These are phyloP conservation scores for Wickerhamiella sergipiensis DNA, from an alignment of 805 yeast species.

Conservation along the genomic window DNA sequence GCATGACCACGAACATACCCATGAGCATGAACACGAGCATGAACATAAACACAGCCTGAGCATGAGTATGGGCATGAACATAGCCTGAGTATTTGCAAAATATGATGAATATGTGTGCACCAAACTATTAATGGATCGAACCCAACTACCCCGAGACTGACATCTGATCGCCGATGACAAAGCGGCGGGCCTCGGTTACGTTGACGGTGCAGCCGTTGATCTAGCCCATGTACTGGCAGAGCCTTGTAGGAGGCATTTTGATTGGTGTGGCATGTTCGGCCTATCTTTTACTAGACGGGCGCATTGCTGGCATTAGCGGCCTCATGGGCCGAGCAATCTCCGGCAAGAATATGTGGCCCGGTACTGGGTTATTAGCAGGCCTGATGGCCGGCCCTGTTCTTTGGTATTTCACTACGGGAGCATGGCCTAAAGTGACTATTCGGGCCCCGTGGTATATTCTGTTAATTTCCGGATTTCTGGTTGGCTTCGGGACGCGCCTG, in stretches of 20 bases:
- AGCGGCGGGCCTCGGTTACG: too few species aligned
- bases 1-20: too few species aligned
- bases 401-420: not conserved
- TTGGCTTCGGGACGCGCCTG: not conserved
- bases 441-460: not conserved
- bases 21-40: too few species aligned
- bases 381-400: not conserved
- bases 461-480: not conserved
- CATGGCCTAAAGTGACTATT: not conserved
- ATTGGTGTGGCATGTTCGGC: not conserved
- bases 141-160: too few species aligned
- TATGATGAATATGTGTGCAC: too few species aligned
- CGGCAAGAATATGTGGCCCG: not conserved
- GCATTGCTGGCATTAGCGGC: not conserved
- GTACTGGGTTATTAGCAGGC: not conserved
- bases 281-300: not conserved
- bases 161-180: not conserved
- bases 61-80: too few species aligned
- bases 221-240: not conserved
- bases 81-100: too few species aligned
- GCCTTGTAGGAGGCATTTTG: not conserved
- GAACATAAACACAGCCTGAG: too few species aligned
- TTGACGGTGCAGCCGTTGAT: too few species aligned
- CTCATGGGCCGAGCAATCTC: not conserved
- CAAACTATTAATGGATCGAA: too few species aligned